phyloP scores from a whole-genome alignment of 257 asterid species.

The Rehmannia glutinosa region DNA sequence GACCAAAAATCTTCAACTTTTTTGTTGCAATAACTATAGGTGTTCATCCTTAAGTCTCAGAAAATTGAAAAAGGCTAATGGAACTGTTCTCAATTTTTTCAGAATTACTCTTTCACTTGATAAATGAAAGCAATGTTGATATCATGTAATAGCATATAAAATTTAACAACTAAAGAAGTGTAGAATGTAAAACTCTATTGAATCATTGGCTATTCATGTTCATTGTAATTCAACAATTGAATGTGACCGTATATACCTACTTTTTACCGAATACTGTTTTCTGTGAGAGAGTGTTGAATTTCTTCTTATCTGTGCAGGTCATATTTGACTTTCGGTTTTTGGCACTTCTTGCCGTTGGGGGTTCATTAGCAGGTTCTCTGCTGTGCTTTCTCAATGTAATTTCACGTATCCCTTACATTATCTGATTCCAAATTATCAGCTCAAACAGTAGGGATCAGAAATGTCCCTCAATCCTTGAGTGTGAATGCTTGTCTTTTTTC shows the following conservation, averaged over 20 bases:
- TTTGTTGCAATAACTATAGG: not conserved
- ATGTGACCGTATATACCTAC: not conserved
- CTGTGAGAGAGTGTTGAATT: not conserved
- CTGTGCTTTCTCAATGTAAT: conserved; percentile 89
- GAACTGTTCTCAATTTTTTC: not conserved
- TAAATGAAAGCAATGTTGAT: not conserved
- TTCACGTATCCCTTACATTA: conserved; percentile 23
- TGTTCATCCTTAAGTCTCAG: no score
- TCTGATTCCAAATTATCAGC: no score
- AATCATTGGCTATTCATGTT: no score
- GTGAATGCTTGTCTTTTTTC: not conserved
- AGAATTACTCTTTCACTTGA: not conserved
- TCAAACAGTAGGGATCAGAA: no score
- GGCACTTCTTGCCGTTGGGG: conserved; percentile 84
- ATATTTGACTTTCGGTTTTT: conserved; percentile 85
- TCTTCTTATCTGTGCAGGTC: conserved; percentile 32
- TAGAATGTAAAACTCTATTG: not conserved
- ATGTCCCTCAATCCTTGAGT: not conserved
- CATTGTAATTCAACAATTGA: not conserved
- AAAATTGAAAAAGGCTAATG: not conserved
- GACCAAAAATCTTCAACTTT: not conserved
- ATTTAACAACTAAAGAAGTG: not conserved
- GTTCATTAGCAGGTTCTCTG: conserved; percentile 86
- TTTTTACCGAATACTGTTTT: not conserved
- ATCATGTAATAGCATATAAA: not conserved